Conservation (phyloP, 352 stramenopile species). For the Pythium rishiriense region DNA sequence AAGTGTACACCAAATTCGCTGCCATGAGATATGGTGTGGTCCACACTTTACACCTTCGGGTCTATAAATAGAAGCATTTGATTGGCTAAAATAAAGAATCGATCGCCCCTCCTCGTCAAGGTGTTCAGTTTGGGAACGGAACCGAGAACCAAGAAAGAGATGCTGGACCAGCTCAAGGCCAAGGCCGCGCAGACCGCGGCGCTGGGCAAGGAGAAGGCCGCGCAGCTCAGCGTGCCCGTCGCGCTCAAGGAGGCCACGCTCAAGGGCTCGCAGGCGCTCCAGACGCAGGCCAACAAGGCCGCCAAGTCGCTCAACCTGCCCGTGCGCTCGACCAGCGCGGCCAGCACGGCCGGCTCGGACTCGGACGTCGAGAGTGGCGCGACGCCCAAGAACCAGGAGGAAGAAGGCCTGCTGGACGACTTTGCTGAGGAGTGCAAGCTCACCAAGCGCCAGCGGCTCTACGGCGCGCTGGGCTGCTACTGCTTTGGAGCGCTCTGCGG, state of each 20-base stretch:
- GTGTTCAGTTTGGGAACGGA: slow-evolving; percentile 4
- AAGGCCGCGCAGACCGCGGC: slow-evolving; percentile 61
- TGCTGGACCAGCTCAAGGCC: slow-evolving; percentile 62
- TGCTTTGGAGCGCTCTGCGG: slow-evolving; percentile 66
- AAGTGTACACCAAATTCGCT: slow-evolving; percentile 8
- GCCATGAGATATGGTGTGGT: slow-evolving; percentile 6
- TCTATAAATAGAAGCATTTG: slow-evolving; percentile 8
- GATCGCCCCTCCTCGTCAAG: not conserved
- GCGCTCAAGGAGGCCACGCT: slow-evolving; percentile 51
- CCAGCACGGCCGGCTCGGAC: slow-evolving; percentile 35
- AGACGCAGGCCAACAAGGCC: slow-evolving; percentile 51
- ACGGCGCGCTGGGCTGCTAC: slow-evolving; percentile 75
- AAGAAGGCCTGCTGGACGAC: slow-evolving; percentile 73
- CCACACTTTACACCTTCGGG: not conserved
- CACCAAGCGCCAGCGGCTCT: slow-evolving; percentile 77
- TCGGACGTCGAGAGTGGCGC: slow-evolving; percentile 40
- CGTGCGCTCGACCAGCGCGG: slow-evolving; percentile 32
- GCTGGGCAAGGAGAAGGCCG: slow-evolving; percentile 54
- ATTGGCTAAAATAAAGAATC: slow-evolving; percentile 29
- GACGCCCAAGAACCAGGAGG: slow-evolving; percentile 57
- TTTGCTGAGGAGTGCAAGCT: slow-evolving; percentile 73
- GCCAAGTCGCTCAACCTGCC: slow-evolving; percentile 59
- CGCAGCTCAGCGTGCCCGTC: slow-evolving; percentile 44
- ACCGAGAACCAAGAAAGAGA: slow-evolving; percentile 23
- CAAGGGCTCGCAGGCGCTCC: slow-evolving; percentile 48